Evolutionary conservation across 768 basidiomycete genomes (phyloP).

Genomic region (Mycena indigotica): DNA sequence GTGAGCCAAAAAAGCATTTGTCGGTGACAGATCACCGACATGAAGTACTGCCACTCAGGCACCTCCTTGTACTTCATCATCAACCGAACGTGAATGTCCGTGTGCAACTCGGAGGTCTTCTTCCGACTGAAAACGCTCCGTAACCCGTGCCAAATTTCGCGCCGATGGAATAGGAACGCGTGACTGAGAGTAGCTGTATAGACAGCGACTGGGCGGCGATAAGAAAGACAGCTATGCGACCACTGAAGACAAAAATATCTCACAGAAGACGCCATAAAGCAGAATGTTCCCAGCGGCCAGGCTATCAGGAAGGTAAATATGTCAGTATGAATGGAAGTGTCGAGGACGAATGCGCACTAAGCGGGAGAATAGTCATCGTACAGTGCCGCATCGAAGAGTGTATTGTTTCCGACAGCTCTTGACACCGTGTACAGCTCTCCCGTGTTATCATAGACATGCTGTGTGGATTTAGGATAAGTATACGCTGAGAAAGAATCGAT

Average conservation of each 20-base stretch:
- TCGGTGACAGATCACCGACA: constrained; percentile 15
- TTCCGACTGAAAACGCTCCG: constrained; percentile 29
- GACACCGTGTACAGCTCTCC: constrained; percentile 45
- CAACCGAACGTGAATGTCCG: constrained; percentile 45
- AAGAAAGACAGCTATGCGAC: constrained; percentile 20
- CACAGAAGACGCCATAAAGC: constrained; percentile 29
- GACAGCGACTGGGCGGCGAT: constrained; percentile 11
- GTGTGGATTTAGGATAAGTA: background rate
- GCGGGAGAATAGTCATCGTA: constrained; percentile 43
- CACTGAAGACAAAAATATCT: constrained; percentile 34
- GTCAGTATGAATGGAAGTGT: background rate
- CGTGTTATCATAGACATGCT: constrained; percentile 43
- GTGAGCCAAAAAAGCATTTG: too few species aligned
- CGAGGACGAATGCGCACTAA: constrained; percentile 20
- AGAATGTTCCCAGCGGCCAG: constrained; percentile 31
- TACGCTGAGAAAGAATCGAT: background rate
- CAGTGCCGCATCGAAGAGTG: constrained; percentile 33
- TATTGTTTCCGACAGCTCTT: constrained; percentile 35
- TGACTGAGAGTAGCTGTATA: constrained; percentile 41
- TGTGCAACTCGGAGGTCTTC: constrained; percentile 31
- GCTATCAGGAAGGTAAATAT: background rate
- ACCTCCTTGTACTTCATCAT: constrained; percentile 45
- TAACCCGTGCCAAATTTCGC: constrained; percentile 36
- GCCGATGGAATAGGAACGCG: constrained; percentile 43
- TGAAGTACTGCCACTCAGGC: constrained; percentile 48